Evolutionary conservation across 1,284 basidiomycete species (phyloP).

Genomic region (Moesziomyces globuligerus): DNA sequence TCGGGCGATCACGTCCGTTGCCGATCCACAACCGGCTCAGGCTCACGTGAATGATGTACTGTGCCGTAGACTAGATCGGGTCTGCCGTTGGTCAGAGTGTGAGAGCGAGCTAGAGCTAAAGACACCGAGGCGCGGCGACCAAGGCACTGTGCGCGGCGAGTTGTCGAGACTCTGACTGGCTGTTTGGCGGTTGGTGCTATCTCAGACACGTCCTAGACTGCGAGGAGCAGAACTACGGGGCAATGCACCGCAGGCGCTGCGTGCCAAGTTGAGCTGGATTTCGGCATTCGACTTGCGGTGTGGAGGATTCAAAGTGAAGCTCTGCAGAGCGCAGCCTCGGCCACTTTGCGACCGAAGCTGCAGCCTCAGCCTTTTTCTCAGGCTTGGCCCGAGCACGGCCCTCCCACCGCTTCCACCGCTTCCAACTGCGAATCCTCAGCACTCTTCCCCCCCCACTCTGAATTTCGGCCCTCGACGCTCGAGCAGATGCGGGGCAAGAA

Average conservation of each 20-base stretch:
- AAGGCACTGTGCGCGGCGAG: slow-evolving; percentile 14
- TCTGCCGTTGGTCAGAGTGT: too few relatives aligned
- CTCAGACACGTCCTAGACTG: not conserved
- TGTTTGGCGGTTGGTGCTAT: not conserved
- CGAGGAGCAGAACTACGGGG: too few relatives aligned
- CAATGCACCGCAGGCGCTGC: too few relatives aligned
- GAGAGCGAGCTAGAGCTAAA: not conserved
- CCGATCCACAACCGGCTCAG: too few relatives aligned
- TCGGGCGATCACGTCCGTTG: too few relatives aligned
- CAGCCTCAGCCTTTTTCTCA: too few relatives aligned
- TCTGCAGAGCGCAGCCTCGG: too few relatives aligned
- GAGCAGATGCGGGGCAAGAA: not conserved
- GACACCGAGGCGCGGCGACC: slow-evolving; percentile 31
- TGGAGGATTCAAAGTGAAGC: not conserved
- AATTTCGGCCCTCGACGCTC: not conserved
- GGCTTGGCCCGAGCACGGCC: slow-evolving; percentile 2
- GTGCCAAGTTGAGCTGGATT: not conserved
- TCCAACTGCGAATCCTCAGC: too few relatives aligned
- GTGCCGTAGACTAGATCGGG: too few relatives aligned
- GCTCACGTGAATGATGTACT: too few relatives aligned
- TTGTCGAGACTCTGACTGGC: slow-evolving; percentile 20
- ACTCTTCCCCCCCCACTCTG: not conserved
- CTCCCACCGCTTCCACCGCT: not conserved
- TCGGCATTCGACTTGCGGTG: not conserved
- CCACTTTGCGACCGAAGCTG: too few relatives aligned